Evolutionary conservation across 2,329 filamentous ascomycete species (phyloP).

Genomic region (Penicillium sp.): DNA sequence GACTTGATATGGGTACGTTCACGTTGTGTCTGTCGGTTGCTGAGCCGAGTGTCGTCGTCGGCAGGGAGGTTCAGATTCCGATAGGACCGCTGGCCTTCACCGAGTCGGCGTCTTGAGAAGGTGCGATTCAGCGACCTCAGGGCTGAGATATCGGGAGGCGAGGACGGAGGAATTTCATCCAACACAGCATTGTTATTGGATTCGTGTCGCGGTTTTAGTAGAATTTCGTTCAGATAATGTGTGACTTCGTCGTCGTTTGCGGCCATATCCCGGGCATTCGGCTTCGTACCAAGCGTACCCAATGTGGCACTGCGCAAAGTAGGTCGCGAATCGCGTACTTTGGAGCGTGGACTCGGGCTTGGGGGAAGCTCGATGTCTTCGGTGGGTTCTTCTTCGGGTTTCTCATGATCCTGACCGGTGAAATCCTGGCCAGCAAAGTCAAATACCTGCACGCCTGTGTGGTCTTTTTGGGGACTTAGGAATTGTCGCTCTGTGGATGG

Average conservation of each 20-base stretch:
- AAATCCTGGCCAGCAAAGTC: slow-evolving; percentile 21
- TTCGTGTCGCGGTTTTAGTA: slow-evolving; percentile 15
- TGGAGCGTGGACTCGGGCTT: slow-evolving; percentile 37
- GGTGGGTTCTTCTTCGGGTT: slow-evolving; percentile 25
- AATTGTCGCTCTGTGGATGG: slow-evolving; percentile 22
- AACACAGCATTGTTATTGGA: slow-evolving; percentile 11
- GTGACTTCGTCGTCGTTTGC: slow-evolving; percentile 31
- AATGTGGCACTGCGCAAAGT: slow-evolving; percentile 15
- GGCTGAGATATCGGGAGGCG: slow-evolving; percentile 30
- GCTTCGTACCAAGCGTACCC: slow-evolving; percentile 25
- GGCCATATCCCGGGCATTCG: slow-evolving; percentile 21
- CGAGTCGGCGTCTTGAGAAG: slow-evolving; percentile 22
- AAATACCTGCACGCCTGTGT: slow-evolving; percentile 29
- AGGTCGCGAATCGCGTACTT: slow-evolving; percentile 26
- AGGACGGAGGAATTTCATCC: slow-evolving; percentile 29
- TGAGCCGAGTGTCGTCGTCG: slow-evolving; percentile 15
- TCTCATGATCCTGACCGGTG: slow-evolving; percentile 20
- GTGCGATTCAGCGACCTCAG: slow-evolving; percentile 24
- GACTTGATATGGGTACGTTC: slow-evolving; percentile 29
- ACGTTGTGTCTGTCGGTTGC: slow-evolving; percentile 21
- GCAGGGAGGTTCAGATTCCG: slow-evolving; percentile 26
- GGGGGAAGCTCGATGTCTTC: slow-evolving; percentile 34
- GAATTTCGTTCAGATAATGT: slow-evolving; percentile 22
- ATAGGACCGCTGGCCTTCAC: slow-evolving; percentile 25
- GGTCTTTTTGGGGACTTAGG: slow-evolving; percentile 29